These are phyloP conservation scores for Isochrysis galbana DNA, from an alignment of 78 protist species.

Conservation along the genomic window DNA sequence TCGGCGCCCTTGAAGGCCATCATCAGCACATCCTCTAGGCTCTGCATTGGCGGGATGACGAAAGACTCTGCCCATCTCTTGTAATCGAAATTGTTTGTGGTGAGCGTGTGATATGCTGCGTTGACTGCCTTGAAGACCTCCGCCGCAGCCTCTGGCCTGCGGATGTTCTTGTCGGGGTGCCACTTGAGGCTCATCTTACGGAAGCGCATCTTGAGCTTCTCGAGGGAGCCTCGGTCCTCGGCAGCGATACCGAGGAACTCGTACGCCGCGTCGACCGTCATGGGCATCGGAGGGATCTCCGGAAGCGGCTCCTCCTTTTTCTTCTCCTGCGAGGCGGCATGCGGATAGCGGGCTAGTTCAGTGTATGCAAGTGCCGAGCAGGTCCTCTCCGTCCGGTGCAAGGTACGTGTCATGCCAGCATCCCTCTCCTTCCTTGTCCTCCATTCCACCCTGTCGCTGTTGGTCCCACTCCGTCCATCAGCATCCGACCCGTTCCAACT, in stretches of 20 bases:
- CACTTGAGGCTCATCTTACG: background rate
- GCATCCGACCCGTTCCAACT: no score
- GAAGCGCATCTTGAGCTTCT: background rate
- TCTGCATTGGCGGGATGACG: conserved; percentile 29
- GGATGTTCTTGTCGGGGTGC: conserved; percentile 17
- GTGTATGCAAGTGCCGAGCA: no score
- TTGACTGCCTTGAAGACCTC: background rate
- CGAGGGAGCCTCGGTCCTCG: background rate
- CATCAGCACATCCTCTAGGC: conserved; percentile 12
- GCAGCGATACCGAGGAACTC: background rate
- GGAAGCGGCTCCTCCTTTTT: background rate
- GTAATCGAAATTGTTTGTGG: conserved; percentile 5
- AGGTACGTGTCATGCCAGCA: no score
- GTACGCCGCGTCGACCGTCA: background rate
- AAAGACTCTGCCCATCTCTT: background rate
- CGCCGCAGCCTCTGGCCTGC: background rate
- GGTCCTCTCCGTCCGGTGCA: no score
- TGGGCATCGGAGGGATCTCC: background rate
- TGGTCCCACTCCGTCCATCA: no score
- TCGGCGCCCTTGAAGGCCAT: conserved; percentile 13
- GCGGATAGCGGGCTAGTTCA: no score
- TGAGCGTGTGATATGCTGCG: background rate
- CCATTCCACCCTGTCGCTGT: no score
- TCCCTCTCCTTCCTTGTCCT: no score
- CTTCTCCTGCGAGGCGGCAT: no score